These are phyloP conservation scores for Stephania yunnanensis DNA, from an alignment of 164 flowering plant species.

Conservation along the genomic window DNA sequence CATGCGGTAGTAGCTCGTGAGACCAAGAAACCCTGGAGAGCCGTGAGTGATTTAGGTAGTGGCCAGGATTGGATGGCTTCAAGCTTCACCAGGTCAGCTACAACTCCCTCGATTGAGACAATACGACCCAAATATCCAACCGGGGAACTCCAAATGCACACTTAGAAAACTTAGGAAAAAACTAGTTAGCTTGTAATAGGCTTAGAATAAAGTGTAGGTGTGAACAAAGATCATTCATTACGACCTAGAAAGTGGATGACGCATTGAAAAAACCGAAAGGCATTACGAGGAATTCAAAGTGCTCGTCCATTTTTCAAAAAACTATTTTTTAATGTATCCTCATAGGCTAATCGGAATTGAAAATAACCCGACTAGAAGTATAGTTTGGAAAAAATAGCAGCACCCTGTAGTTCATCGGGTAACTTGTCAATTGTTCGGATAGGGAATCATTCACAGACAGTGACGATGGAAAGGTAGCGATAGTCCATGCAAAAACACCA, in stretches of 20 bases:
- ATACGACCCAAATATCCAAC: background rate
- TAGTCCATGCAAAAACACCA: conserved; percentile 9
- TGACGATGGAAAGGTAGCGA: background rate
- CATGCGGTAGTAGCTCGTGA: background rate
- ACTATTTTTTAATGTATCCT: background rate
- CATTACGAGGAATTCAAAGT: conserved; percentile 1
- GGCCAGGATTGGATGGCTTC: background rate
- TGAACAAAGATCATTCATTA: background rate
- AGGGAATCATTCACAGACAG: background rate
- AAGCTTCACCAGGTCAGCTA: too few species aligned
- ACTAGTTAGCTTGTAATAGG: too few species aligned
- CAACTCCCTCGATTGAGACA: background rate
- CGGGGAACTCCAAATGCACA: background rate
- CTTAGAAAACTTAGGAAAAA: background rate
- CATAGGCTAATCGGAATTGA: background rate
- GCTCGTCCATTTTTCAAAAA: background rate
- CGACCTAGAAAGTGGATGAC: background rate
- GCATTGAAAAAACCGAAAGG: conserved; percentile 1
- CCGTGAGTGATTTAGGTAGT: background rate
- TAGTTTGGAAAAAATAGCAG: background rate
- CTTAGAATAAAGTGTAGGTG: background rate
- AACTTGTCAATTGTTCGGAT: background rate
- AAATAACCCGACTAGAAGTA: background rate
- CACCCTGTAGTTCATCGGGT: background rate
- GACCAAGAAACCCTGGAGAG: background rate